Conservation (phyloP, 495 filamentous ascomycete species). For the Glarea lozoyensis region DNA sequence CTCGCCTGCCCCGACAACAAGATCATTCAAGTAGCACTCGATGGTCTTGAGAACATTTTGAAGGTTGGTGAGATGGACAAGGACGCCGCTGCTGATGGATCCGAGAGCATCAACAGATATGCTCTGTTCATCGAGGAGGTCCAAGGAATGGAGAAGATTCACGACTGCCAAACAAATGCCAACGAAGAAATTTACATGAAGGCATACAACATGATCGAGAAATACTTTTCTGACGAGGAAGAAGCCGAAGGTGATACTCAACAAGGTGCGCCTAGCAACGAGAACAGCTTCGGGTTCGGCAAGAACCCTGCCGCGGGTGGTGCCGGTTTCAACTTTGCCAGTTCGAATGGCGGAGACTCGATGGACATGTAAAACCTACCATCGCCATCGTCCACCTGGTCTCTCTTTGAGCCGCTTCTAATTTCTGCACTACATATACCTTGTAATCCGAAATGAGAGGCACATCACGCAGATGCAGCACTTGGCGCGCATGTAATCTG, state of each 20-base stretch:
- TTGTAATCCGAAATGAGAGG: conserved; percentile 14
- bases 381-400: not conserved
- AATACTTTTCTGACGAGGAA: conserved; percentile 99
- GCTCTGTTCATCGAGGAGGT: conserved; percentile 98
- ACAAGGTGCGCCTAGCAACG: conserved; percentile 45
- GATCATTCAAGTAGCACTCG: conserved; percentile 98
- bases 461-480: conserved; percentile 2
- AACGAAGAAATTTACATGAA: conserved; percentile 99
- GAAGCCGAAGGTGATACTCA: conserved; percentile 63
- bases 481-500: not conserved
- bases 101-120: conserved; percentile 86
- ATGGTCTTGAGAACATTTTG: conserved; percentile 97
- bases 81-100: conserved; percentile 63
- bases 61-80: conserved; percentile 99
- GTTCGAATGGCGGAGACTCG: conserved; percentile 80
- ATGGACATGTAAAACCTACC: conserved; percentile 99
- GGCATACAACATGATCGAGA: conserved; percentile 99
- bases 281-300: conserved; percentile 78
- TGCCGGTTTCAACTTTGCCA: conserved; percentile 85
- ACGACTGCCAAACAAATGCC: conserved; percentile 99
- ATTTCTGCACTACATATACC: conserved; percentile 3
- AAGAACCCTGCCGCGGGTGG: conserved; percentile 62
- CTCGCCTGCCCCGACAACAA: conserved; percentile 98
- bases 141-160: conserved; percentile 99
- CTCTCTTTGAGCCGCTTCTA: conserved; percentile 5